Evolutionary conservation across 331 rosid genomes (phyloP), one percentile per base, ranked within the genome.

Genomic region (Acacia concinna): DNA sequence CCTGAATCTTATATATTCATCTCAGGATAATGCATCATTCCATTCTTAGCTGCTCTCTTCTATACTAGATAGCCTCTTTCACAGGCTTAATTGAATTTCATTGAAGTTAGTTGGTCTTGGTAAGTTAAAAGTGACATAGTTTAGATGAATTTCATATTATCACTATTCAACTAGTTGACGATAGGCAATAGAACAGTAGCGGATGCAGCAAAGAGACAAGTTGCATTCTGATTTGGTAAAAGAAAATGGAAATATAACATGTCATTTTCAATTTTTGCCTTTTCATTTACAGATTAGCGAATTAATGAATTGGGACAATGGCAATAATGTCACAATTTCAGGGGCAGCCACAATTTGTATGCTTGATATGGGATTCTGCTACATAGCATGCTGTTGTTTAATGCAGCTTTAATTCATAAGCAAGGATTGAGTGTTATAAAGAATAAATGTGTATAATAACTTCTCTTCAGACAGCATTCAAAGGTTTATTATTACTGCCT

Each of bases 401-500:
- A n/a, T 52, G 25, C 23, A 52, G 59, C 59, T 52, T 52, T 12
- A 52, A 52, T 52, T n/a, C 56, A 20, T 52, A 52, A 52, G 10
- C 59, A 63, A 63, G 57, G 54, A 51, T 56, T 7, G 64, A 68
- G 35, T 47, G 25, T 68, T 51, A 10, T 77, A 59, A n/a, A 54
- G 37, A n/a, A 57, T 40, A 28, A 78, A 62, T 70, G 47, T 25
- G 51, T 52, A 31, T 35, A 63, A 43, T 37, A 30, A 57, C 17
- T 74, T 78, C 64, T 52, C 38, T 74, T 43, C 8, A 32, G 71
- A 60, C 71, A 57, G 15, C 60, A 2, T 68, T 59, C 5, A 35
- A 69, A 56, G 80, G 71, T 18, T 69, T 41, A 69, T 52, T 21
- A 65, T 41, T 78, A 37, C 40, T 46, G n/a, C 71, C 38, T 25